These are phyloP conservation scores for Cladosporium sp. DNA, from an alignment of 2,329 filamentous ascomycete species.

Conservation along the genomic window DNA sequence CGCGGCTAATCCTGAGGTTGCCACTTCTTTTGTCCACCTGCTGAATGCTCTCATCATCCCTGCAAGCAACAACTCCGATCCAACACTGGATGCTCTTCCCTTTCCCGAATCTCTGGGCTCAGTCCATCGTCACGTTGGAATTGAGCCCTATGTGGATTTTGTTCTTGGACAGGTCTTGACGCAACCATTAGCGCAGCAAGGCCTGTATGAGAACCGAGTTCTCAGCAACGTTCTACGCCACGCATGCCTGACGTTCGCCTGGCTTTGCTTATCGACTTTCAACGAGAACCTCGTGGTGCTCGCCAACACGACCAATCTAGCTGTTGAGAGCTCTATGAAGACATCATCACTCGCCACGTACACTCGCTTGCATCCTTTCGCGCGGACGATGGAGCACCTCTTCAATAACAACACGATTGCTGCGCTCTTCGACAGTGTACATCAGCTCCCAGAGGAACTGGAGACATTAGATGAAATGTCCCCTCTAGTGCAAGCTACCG, in stretches of 20 bases:
- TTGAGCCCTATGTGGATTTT: constrained; percentile 91
- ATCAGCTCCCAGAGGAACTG: constrained; percentile 68
- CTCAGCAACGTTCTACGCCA: constrained; percentile 55
- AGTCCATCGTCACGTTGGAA: constrained; percentile 71
- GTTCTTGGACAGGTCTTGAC: constrained; percentile 57
- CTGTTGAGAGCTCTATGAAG: constrained; percentile 68
- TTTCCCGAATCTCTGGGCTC: constrained; percentile 83
- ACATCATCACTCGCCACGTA: constrained; percentile 73
- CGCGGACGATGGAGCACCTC: constrained; percentile 95
- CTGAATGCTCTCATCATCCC: constrained; percentile 67
- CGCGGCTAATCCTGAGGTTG: constrained; percentile 25
- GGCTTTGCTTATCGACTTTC: constrained; percentile 74
- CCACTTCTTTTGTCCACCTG: constrained; percentile 74
- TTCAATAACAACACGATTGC: constrained; percentile 86
- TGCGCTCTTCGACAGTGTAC: constrained; percentile 69
- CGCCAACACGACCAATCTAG: constrained; percentile 68
- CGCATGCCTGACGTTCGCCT: constrained; percentile 77
- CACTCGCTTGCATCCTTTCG: constrained; percentile 82
- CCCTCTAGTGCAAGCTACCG: constrained; percentile 70
- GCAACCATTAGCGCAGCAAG: constrained; percentile 52
- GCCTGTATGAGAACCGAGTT: constrained; percentile 55
- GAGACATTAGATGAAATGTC: constrained; percentile 69
- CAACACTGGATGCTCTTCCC: constrained; percentile 65
- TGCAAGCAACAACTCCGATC: constrained; percentile 50
- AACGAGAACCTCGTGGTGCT: constrained; percentile 90